Evolutionary conservation across 495 filamentous ascomycete species (phyloP).

Genomic region (Penicillium lagena): DNA sequence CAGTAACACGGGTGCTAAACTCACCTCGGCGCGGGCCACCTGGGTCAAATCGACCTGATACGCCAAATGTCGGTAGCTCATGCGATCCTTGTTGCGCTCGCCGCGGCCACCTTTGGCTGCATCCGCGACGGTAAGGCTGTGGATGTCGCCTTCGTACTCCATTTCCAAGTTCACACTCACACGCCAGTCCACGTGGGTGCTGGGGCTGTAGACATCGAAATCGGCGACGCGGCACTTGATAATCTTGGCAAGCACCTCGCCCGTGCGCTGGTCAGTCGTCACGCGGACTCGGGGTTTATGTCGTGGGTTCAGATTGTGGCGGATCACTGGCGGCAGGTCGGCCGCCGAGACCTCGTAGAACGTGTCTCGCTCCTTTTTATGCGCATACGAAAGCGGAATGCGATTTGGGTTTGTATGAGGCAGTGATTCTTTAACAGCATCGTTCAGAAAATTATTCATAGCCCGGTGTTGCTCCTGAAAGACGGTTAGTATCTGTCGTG

Average conservation of each 20-base stretch:
- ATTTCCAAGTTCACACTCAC: conserved; percentile 89
- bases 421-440: conserved; percentile 45
- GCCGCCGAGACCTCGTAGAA: conserved; percentile 70
- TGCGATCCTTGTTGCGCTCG: conserved; percentile 74
- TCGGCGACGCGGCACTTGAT: conserved; percentile 85
- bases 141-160: conserved; percentile 65
- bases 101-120: conserved; percentile 30
- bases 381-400: conserved; percentile 70
- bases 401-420: conserved; percentile 38
- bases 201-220: conserved; percentile 70
- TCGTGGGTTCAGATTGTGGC: conserved; percentile 49
- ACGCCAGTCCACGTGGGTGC: conserved; percentile 70
- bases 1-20: conserved; percentile 14
- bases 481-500: conserved; percentile 3
- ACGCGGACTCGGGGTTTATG: conserved; percentile 68
- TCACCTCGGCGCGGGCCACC: conserved; percentile 60
- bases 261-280: conserved; percentile 67
- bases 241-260: conserved; percentile 70
- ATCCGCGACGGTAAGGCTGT: conserved; percentile 40
- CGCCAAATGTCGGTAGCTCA: conserved; percentile 77
- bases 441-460: conserved; percentile 77
- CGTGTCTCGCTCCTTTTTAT: conserved; percentile 71
- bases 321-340: conserved; percentile 47
- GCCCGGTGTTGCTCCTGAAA: conserved; percentile 64
- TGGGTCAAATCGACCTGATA: conserved; percentile 91